A percentile compares a stretch with the other conserved stretches of the same genome.
phyloP scores from a whole-genome alignment of 225 moss, liverwort and hornwort species.

The Asterella californica region DNA sequence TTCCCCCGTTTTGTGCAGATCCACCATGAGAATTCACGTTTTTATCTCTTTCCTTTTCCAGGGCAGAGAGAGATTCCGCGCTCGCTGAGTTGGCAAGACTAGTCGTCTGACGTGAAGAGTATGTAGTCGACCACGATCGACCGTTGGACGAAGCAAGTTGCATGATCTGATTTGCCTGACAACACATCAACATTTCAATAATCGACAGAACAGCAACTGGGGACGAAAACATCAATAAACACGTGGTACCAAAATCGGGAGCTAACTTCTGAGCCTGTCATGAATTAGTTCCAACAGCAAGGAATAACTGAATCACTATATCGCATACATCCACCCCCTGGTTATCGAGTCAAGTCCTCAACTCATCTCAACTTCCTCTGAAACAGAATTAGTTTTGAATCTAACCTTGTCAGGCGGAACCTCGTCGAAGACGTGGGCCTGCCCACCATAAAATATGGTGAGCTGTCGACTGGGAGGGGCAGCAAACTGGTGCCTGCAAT shows the following conservation, averaged over 20 bases:
- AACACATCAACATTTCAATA: not conserved
- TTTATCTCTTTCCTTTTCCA: slow-evolving; percentile 74
- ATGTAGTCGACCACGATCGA: slow-evolving; percentile 95
- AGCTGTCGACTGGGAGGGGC: slow-evolving; percentile 82
- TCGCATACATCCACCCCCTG: not conserved
- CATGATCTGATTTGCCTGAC: slow-evolving; percentile 78
- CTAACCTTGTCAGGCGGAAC: slow-evolving; percentile 90
- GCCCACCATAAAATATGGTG: slow-evolving; percentile 95
- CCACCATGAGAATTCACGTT: slow-evolving; percentile 53
- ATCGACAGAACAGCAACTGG: not conserved
- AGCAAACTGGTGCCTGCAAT: slow-evolving; percentile 68
- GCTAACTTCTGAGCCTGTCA: not conserved
- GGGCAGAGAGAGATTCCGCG: slow-evolving; percentile 73
- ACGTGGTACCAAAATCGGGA: too few relatives aligned
- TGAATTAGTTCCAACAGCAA: too few relatives aligned
- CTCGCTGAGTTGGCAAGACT: slow-evolving; percentile 71
- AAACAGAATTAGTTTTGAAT: not conserved
- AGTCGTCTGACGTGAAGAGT: slow-evolving; percentile 67
- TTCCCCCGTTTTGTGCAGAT: slow-evolving; percentile 35
- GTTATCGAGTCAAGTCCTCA: not conserved
- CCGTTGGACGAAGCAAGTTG: slow-evolving; percentile 89
- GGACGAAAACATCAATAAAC: too few relatives aligned
- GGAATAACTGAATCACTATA: not conserved
- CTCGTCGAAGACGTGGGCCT: slow-evolving; percentile 97
- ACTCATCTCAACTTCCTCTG: not conserved